Evolutionary conservation across 1,284 basidiomycete genomes (phyloP), one percentile per base, ranked within the genome.

Genomic region (Cutaneotrichosporon sp.): DNA sequence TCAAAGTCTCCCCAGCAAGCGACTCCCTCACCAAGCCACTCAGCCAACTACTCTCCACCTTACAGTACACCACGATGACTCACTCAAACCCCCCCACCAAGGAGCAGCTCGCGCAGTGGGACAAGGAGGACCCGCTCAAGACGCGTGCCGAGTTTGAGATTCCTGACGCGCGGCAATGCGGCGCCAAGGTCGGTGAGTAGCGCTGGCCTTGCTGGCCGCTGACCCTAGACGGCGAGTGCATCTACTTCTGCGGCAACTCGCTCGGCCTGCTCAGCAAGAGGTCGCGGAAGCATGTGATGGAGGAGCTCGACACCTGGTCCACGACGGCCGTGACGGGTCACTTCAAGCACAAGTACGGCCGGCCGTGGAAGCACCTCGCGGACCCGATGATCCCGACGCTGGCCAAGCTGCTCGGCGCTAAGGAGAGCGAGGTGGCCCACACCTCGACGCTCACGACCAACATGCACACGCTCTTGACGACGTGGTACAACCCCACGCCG

Each of bases 241-340:
- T 86, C 35, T 99, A 98, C 75, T 84, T 99, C 46, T 96, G 90
- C 73, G 96, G 94, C 41, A 98, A 99, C 77, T 97, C 92, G 38
- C 82, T 98, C 4, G 94, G 94, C 1, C 80, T 87, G 43, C 79
- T 92, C 63, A 82, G 87, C 38, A 89, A 85, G 69, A 79, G 82
- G 34, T 85, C 90, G 20, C 80, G 82, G 55, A 67, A 80, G 62
- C 79, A 90, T 49, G 77, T 98, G 27, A 75, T 87, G 62, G 84
- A 94, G 73, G 96, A 98, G 74, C 75, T 98, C 42, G 76, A 83
- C 46, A 85, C 86, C n/a, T 99, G 94, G 96, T 84, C 79, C 29
- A 81, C 82, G 53, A 81, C 81, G 91, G 92, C 83, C 14, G 93
- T 97, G 31, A 80, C 86, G 41, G 96, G 90, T 12, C 96, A 98